phyloP scores from a whole-genome alignment of 495 filamentous ascomycete species.

The Podospora pseudoanserina region DNA sequence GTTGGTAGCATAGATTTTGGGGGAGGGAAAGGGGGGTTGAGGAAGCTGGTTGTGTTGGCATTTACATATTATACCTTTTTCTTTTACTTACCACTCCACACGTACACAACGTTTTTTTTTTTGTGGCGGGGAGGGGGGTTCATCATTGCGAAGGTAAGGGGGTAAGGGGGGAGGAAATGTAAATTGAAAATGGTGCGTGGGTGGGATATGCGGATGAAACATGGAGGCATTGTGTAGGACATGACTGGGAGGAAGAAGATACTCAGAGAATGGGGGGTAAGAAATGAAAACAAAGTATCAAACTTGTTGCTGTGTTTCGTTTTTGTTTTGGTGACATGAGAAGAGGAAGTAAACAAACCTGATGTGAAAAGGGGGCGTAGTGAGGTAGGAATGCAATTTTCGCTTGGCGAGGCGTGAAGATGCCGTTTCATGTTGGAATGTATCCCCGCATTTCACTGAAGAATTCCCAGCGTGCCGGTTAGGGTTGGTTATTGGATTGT shows the following conservation, averaged over 20 bases:
- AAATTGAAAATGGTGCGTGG: neutral
- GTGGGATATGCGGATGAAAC: too few species aligned
- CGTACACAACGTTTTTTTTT: neutral
- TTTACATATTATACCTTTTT: conserved; percentile 14
- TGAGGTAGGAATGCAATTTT: neutral
- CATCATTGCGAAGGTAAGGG: conserved; percentile 6
- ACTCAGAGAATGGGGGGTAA: neutral
- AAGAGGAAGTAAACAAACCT: neutral
- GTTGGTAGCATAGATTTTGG: conserved; percentile 22
- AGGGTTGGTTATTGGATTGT: neutral
- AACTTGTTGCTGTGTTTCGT: neutral
- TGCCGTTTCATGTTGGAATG: neutral
- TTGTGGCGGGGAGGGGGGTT: neutral
- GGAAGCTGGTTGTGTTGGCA: conserved; percentile 21
- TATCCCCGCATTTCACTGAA: neutral
- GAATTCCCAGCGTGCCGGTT: neutral
- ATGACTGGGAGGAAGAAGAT: too few species aligned
- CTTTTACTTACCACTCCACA: neutral
- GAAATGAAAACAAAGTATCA: neutral
- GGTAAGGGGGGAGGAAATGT: neutral
- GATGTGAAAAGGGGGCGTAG: neutral
- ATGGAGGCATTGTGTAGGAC: too few species aligned
- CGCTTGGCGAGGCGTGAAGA: neutral
- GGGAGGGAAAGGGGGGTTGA: conserved; percentile 9
- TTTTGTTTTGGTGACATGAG: neutral